Percentiles rank a stretch among this genome's conserved stretches.
These are phyloP conservation scores for Kazachstania bromeliacearum DNA, from an alignment of 805 yeast species.

Conservation along the genomic window DNA sequence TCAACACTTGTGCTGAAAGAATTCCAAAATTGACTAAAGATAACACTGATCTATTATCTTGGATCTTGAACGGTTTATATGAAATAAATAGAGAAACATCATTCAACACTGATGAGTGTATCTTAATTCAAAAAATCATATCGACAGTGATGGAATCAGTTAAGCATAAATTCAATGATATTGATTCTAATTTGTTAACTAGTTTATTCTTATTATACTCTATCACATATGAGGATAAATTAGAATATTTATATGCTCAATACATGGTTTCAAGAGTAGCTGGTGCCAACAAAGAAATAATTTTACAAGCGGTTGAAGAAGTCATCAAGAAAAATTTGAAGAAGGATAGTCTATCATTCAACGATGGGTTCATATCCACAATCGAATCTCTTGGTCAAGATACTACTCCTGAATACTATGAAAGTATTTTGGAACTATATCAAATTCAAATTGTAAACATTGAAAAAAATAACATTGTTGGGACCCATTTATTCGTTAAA, in stretches of 20 bases:
- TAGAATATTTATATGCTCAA: slow-evolving; percentile 28
- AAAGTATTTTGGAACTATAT: slow-evolving; percentile 17
- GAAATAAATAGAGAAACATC: slow-evolving; percentile 6
- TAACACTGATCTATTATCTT: slow-evolving; percentile 9
- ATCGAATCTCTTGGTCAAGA: slow-evolving; percentile 9
- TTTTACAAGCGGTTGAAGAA: slow-evolving; percentile 17
- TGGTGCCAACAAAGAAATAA: slow-evolving; percentile 9
- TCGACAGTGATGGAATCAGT: slow-evolving; percentile 4
- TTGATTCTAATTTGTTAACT: slow-evolving; percentile 12
- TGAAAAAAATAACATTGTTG: slow-evolving; percentile 16
- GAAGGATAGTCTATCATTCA: slow-evolving; percentile 8
- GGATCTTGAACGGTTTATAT: slow-evolving; percentile 30
- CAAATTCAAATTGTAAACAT: slow-evolving; percentile 12
- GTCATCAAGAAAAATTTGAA: background rate
- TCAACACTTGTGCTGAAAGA: background rate
- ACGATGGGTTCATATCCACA: slow-evolving; percentile 11
- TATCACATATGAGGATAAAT: slow-evolving; percentile 7
- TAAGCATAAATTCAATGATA: background rate
- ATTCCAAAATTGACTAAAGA: background rate
- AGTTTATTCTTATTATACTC: slow-evolving; percentile 26
- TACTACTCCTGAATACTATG: slow-evolving; percentile 3
- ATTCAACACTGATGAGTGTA: background rate
- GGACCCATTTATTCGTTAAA: slow-evolving; percentile 21
- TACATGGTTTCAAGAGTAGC: slow-evolving; percentile 27
- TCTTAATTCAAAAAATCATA: background rate